These are phyloP conservation scores for Xylaria flabelliformis DNA, from an alignment of 495 filamentous ascomycete species.

Conservation along the genomic window DNA sequence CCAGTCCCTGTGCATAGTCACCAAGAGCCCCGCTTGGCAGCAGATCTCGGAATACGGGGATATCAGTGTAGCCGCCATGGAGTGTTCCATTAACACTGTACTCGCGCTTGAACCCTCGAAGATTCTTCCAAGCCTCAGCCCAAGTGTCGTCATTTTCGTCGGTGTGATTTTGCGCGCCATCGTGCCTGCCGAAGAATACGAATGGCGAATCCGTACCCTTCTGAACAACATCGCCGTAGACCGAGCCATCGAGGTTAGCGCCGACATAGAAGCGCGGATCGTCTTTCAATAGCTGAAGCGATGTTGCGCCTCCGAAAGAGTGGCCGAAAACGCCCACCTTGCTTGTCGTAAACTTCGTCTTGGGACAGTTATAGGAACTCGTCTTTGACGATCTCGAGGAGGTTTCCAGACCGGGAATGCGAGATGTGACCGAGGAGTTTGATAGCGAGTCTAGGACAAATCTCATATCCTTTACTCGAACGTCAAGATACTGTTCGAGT, in stretches of 20 bases:
- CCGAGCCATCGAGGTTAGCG: constrained; percentile 54
- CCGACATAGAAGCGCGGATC: constrained; percentile 54
- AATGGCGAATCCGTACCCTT: constrained; percentile 31
- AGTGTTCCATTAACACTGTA: constrained; percentile 28
- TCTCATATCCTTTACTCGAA: constrained; percentile 24
- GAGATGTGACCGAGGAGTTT: constrained; percentile 22
- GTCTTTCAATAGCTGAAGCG: constrained; percentile 47
- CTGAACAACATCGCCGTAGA: constrained; percentile 38
- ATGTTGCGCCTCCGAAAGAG: constrained; percentile 61
- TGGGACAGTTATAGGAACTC: not conserved
- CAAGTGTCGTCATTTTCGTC: constrained; percentile 19
- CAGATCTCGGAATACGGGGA: constrained; percentile 25
- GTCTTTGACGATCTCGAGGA: not conserved
- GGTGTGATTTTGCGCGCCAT: not conserved
- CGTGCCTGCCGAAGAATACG: constrained; percentile 24
- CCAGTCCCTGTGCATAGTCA: not conserved
- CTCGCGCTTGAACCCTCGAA: constrained; percentile 30
- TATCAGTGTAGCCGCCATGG: constrained; percentile 25
- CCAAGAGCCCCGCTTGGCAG: constrained; percentile 12
- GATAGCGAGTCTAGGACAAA: constrained; percentile 25
- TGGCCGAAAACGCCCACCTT: constrained; percentile 56
- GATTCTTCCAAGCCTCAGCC: constrained; percentile 24
- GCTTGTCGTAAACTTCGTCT: constrained; percentile 23
- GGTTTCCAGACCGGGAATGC: constrained; percentile 6
- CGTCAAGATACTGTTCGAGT: constrained; percentile 7